phyloP scores from a whole-genome alignment of 2,329 filamentous ascomycete genomes.

The Colletotrichum cereale region DNA sequence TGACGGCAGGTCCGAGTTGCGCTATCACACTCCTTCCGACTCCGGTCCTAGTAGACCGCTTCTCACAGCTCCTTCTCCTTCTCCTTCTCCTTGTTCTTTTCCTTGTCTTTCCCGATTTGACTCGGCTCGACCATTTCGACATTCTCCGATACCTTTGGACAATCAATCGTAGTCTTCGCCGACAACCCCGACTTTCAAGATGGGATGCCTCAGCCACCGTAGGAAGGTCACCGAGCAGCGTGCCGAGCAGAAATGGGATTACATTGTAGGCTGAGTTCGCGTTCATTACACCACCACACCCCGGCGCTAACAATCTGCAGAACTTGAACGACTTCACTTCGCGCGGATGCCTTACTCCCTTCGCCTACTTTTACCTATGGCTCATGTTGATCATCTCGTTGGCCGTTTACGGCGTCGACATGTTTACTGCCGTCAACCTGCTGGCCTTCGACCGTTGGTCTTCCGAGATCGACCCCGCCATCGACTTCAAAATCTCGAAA shows the following conservation, averaged over 20 bases:
- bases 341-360: conserved; percentile 78
- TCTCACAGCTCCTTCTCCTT: background rate
- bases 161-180: conserved; percentile 6
- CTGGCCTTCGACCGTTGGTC: conserved; percentile 92
- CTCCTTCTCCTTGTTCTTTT: background rate
- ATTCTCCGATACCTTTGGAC: conserved; percentile 28
- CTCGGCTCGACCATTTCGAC: conserved; percentile 32
- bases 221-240: conserved; percentile 74
- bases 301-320: conserved; percentile 42
- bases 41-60: background rate
- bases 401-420: conserved; percentile 90
- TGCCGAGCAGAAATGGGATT: conserved; percentile 94
- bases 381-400: conserved; percentile 82
- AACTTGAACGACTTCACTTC: conserved; percentile 83
- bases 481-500: conserved; percentile 83
- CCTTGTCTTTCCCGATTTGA: background rate
- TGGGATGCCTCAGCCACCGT: conserved; percentile 75
- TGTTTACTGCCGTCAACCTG: conserved; percentile 92
- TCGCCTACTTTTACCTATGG: conserved; percentile 90
- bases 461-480: conserved; percentile 81
- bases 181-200: conserved; percentile 52
- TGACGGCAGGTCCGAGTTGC: conserved; percentile 54
- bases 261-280: conserved; percentile 74
- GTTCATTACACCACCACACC: background rate
- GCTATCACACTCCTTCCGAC: conserved; percentile 31